Conservation (phyloP, 225 moss, liverwort and hornwort genomes). For the Pleurozium schreberi region DNA sequence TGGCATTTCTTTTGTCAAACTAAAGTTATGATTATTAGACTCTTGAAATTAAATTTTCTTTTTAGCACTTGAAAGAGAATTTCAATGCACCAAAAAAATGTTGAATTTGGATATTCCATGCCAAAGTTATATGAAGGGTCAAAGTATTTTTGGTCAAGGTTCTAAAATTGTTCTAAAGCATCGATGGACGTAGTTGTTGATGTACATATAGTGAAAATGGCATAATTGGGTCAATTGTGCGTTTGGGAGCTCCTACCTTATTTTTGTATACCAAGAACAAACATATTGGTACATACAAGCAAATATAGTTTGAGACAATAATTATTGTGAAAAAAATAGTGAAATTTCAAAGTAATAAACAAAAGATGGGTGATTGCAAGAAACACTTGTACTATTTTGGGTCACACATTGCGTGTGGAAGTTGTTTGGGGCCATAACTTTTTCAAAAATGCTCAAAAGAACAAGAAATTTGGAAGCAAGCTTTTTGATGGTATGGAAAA, state of each 20-base stretch:
- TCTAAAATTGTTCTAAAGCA: neutral
- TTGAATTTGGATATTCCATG: neutral
- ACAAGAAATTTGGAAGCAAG: too few relatives aligned
- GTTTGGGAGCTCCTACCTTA: neutral
- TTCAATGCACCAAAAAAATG: neutral
- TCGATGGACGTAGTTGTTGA: accelerated
- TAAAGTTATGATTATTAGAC: neutral
- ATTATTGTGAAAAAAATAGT: too few relatives aligned
- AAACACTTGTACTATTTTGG: too few relatives aligned
- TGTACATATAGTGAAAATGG: neutral
- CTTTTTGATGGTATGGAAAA: too few relatives aligned
- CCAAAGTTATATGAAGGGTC: neutral
- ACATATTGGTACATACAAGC: too few relatives aligned
- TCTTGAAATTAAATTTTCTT: neutral
- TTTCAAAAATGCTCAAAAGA: too few relatives aligned
- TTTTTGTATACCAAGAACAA: accelerated
- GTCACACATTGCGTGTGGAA: too few relatives aligned
- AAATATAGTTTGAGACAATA: too few relatives aligned
- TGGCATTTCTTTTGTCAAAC: neutral
- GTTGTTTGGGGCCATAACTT: too few relatives aligned
- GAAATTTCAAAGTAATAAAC: too few relatives aligned
- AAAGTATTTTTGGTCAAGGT: neutral
- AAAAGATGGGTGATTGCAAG: too few relatives aligned
- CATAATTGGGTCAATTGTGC: accelerated
- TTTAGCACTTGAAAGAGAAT: neutral